These are phyloP conservation scores for Meira miltonrushii DNA, from an alignment of 1,284 basidiomycete species.

Conservation along the genomic window DNA sequence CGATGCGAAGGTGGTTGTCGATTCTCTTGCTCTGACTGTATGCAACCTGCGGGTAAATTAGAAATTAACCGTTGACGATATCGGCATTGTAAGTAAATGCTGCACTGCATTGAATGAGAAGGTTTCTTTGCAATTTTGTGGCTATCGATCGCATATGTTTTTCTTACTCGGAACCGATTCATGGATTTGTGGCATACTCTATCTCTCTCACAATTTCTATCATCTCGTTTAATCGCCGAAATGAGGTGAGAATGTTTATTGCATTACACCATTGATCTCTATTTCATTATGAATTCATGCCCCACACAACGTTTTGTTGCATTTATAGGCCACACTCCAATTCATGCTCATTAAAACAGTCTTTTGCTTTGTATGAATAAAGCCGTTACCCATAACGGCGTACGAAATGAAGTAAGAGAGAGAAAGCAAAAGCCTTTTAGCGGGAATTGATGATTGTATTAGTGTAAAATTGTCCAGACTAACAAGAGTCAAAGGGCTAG, in stretches of 20 bases:
- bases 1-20: too few relatives aligned
- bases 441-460: too few relatives aligned
- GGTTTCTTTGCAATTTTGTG: too few relatives aligned
- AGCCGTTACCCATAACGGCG: too few relatives aligned
- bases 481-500: too few relatives aligned
- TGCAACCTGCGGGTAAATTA: too few relatives aligned
- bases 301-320: not conserved
- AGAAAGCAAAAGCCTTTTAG: not conserved
- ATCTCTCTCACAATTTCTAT: not conserved
- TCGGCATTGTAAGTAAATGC: too few relatives aligned
- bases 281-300: not conserved
- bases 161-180: not conserved
- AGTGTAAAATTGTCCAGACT: too few relatives aligned
- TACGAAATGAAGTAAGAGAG: not conserved
- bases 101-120: too few relatives aligned
- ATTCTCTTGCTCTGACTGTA: too few relatives aligned
- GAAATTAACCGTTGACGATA: too few relatives aligned
- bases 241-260: not conserved
- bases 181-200: not conserved
- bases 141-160: too few relatives aligned
- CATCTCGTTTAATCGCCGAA: not conserved
- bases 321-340: not conserved
- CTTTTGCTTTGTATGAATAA: not conserved
- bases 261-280: not conserved
- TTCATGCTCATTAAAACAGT: not conserved